Conservation (phyloP, 164 flowering plant species). For the Berberis thunbergii region DNA sequence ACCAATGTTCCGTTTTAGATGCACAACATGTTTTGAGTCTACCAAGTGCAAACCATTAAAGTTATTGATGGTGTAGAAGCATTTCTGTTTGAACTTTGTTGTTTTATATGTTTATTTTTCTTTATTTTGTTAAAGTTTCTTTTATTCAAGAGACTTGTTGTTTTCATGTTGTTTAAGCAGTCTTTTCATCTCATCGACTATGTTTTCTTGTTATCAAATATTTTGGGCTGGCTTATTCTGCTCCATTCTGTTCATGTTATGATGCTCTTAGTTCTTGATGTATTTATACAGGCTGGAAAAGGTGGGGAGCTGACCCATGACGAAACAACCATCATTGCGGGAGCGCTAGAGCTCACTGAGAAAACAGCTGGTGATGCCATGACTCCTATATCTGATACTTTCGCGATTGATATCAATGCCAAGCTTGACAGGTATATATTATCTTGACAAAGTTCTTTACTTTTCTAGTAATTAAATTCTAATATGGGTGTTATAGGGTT, state of each 20-base stretch:
- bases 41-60: too few relatives aligned
- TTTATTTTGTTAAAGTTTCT: too few relatives aligned
- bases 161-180: too few relatives aligned
- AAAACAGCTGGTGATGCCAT: slow-evolving; percentile 78
- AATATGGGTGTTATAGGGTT: neutral
- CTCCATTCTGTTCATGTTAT: neutral
- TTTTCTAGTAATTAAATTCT: neutral
- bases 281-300: slow-evolving; percentile 51
- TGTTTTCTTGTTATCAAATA: neutral
- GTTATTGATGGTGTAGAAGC: too few relatives aligned
- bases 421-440: slow-evolving; percentile 50
- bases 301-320: slow-evolving; percentile 74
- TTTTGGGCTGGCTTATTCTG: neutral
- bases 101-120: too few relatives aligned
- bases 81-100: too few relatives aligned
- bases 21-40: too few relatives aligned
- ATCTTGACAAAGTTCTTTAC: neutral
- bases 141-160: too few relatives aligned
- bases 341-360: slow-evolving; percentile 61
- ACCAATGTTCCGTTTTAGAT: neutral
- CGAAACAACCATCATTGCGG: slow-evolving; percentile 68
- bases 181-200: too few relatives aligned
- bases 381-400: slow-evolving; percentile 55
- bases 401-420: slow-evolving; percentile 60
- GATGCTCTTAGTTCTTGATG: neutral